Evolutionary conservation across 169 alveolate genomes (phyloP).

Genomic region (Cytauxzoon felis): DNA sequence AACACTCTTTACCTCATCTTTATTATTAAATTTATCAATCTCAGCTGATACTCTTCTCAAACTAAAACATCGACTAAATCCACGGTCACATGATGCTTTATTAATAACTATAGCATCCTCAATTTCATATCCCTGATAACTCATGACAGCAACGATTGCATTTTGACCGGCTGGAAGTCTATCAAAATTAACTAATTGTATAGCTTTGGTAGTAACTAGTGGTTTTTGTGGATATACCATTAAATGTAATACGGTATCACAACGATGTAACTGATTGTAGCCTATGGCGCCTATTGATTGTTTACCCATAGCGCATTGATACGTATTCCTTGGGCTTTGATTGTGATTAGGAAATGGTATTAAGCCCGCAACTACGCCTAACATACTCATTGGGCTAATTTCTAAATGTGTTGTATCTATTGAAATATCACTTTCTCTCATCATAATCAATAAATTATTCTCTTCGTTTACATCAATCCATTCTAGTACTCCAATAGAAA

Average conservation of each 20-base stretch:
- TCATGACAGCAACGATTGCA: constrained; percentile 99
- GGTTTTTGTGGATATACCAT: constrained; percentile 98
- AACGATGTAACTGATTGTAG: constrained; percentile 87
- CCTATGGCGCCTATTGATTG: constrained; percentile 99
- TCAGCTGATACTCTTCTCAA: constrained; percentile 76
- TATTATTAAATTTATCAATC: constrained; percentile 69
- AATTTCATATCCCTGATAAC: constrained; percentile 98
- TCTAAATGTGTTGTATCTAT: constrained; percentile 97
- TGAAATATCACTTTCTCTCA: constrained; percentile 85
- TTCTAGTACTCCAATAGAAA: constrained; percentile 90
- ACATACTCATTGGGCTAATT: constrained; percentile 94
- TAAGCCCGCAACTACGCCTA: constrained; percentile 98
- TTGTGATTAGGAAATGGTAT: constrained; percentile 99
- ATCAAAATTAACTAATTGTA: constrained; percentile 93
- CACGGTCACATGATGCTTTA: constrained; percentile 97
- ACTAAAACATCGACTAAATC: constrained; percentile 92
- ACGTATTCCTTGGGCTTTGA: constrained; percentile 99
- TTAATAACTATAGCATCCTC: constrained; percentile 99
- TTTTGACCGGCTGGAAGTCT: constrained; percentile 99
- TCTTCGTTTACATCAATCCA: constrained; percentile 99
- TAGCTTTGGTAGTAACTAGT: constrained; percentile 93
- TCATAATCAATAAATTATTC: constrained; percentile 93
- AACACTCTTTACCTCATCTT: neutral
- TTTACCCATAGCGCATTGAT: constrained; percentile 99
- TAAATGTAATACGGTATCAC: constrained; percentile 89